Percentiles rank a stretch among this genome's conserved stretches.
Evolutionary conservation across 306 rosid species (phyloP).

Genomic region (Gastrolobium bilobum): DNA sequence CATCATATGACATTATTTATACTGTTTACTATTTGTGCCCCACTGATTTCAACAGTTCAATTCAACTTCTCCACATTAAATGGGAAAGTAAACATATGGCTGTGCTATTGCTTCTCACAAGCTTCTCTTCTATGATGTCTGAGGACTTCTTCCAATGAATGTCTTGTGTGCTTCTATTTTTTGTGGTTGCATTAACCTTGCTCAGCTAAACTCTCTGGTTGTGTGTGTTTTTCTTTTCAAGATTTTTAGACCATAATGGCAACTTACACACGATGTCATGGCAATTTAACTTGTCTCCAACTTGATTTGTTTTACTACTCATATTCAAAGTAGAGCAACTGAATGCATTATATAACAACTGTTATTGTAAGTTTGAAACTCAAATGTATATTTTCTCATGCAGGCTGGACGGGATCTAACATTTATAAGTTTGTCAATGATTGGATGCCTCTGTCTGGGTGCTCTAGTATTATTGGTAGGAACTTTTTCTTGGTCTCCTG

Average conservation of each 20-base stretch:
- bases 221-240: neutral
- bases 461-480: constrained; percentile 66
- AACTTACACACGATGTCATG: neutral
- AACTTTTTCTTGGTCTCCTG: constrained; percentile 35
- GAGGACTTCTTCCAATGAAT: neutral
- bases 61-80: no score
- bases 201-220: neutral
- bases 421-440: constrained; percentile 75
- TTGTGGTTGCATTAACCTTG: constrained; percentile 12
- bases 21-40: neutral
- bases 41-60: neutral
- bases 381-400: constrained; percentile 31
- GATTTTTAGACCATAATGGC: neutral
- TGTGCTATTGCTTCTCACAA: no score
- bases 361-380: neutral
- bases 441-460: constrained; percentile 71
- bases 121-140: no score
- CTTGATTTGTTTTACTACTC: neutral
- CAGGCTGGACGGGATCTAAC: constrained; percentile 91
- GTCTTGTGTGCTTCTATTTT: neutral
- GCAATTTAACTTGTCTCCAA: constrained; percentile 7
- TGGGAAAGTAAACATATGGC: no score
- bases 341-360: constrained; percentile 23
- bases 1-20: constrained; percentile 1
- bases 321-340: neutral